A percentile compares a stretch with the other conserved stretches of the same genome.
Evolutionary conservation across 768 basidiomycete species (phyloP).

Genomic region (Termitomyces sp.): DNA sequence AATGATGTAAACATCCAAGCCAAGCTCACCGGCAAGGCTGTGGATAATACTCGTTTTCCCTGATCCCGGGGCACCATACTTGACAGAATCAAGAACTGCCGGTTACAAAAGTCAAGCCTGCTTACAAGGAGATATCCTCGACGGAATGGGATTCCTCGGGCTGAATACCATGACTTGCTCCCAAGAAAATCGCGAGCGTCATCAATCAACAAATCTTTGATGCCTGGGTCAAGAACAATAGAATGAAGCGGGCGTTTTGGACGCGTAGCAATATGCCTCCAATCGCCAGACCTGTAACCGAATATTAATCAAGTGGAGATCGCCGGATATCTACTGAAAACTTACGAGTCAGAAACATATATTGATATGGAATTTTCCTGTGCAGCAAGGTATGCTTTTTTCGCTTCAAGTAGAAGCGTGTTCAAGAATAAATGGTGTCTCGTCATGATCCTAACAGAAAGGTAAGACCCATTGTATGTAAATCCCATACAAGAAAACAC

Average conservation of each 20-base stretch:
- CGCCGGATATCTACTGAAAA: not conserved
- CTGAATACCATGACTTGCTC: constrained; percentile 67
- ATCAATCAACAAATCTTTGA: constrained; percentile 56
- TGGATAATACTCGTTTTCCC: constrained; percentile 80
- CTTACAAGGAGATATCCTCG: constrained; percentile 64
- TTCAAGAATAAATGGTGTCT: constrained; percentile 31
- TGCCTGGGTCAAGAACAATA: constrained; percentile 65
- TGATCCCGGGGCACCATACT: constrained; percentile 67
- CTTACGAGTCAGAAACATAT: constrained; percentile 35
- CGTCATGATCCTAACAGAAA: constrained; percentile 31
- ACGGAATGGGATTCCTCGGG: constrained; percentile 77
- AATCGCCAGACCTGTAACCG: constrained; percentile 29
- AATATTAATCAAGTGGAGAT: constrained; percentile 24
- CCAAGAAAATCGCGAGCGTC: constrained; percentile 68
- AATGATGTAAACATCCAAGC: constrained; percentile 66
- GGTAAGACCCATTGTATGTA: constrained; percentile 26
- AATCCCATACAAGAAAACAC: constrained; percentile 41
- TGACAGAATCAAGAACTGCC: not conserved
- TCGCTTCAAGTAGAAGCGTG: constrained; percentile 38
- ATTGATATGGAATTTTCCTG: constrained; percentile 36
- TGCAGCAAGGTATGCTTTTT: constrained; percentile 27
- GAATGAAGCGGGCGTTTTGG: constrained; percentile 61
- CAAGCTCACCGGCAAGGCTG: constrained; percentile 70
- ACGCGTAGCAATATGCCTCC: constrained; percentile 46
- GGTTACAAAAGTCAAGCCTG: not conserved